phyloP scores from a whole-genome alignment of 1,139 yeast genomes.

The Hansenula sp. region DNA sequence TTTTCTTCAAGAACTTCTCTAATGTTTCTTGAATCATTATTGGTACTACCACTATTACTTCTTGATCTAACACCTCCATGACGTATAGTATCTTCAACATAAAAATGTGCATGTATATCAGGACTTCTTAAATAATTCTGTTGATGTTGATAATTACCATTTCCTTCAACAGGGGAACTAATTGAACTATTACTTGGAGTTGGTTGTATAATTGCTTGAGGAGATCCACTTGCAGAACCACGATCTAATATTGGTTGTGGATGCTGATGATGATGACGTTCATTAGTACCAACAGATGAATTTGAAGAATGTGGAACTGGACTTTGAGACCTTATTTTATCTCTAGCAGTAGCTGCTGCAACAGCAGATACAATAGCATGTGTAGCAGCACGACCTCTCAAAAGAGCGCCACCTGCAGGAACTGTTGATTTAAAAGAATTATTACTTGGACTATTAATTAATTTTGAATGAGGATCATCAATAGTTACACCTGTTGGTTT shows the following conservation, averaged over 20 bases:
- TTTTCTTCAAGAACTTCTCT: slow-evolving; percentile 13
- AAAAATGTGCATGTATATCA: slow-evolving; percentile 76
- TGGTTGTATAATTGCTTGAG: neutral
- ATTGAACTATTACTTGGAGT: slow-evolving; percentile 10
- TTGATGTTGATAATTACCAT: slow-evolving; percentile 2
- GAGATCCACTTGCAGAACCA: slow-evolving; percentile 2
- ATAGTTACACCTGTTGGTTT: slow-evolving; percentile 4
- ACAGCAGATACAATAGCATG: slow-evolving; percentile 31
- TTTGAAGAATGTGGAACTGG: slow-evolving; percentile 9
- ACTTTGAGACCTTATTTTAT: slow-evolving; percentile 16
- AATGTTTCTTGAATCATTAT: slow-evolving; percentile 24
- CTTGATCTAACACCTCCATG: slow-evolving; percentile 38
- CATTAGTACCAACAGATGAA: neutral
- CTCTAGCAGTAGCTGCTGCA: slow-evolving; percentile 30
- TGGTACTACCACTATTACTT: slow-evolving; percentile 29
- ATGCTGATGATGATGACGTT: neutral
- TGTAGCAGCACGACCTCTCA: slow-evolving; percentile 33
- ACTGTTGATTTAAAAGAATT: slow-evolving; percentile 33
- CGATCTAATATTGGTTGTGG: neutral
- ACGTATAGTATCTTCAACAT: slow-evolving; percentile 65
- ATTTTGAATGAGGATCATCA: slow-evolving; percentile 1
- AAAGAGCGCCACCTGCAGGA: slow-evolving; percentile 48
- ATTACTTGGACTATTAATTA: slow-evolving; percentile 3
- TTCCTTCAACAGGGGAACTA: slow-evolving; percentile 15
- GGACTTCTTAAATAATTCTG: slow-evolving; percentile 41